Evolutionary conservation across 306 rosid genomes (phyloP), one percentile per base, ranked within the genome.

Genomic region (Pachyrhizus erosus): DNA sequence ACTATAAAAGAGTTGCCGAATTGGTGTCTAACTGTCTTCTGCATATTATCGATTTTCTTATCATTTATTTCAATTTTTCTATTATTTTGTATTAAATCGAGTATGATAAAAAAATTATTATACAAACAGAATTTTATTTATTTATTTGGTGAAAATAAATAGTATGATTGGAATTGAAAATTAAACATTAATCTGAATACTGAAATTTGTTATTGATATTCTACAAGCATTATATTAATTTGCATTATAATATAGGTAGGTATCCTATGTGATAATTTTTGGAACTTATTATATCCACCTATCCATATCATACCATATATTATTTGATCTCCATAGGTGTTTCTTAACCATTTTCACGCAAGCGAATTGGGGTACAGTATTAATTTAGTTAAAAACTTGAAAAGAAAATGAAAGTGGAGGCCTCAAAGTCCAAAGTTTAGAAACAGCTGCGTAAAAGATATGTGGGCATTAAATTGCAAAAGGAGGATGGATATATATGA

Each of bases 381-480:
- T 13, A 4, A 5, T 64, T 31, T 7, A 8, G 23, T 2, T 7
- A 45, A 46, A 70, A 45, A 15, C 21, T 3, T 7, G 5, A 29
- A 49, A 29, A 49, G 7, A 31, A 27, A 64, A 29, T 17, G 15
- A 54, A 54, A 55, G 40, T 9, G 0, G 58, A 58, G 43, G 5
- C 6, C 37, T 17, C 24, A 75, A 57, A 13, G 52, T 39, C 17
- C 3, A 21, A 75, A 75, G 69, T 55, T 40, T 8, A 76, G 1
- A 9, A 76, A 65, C 74, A 77, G 34, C 61, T 31, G 73, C 20
- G 27, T 49, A 15, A 27, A 27, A 49, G 65, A 27, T 37, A 46
- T 10, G 26, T 23, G 2, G 24, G 49, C 66, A 34, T 65, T 65
- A 65, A 78, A 65, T 78, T 78, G 33, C 7, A 31, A 65, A 78